These are phyloP conservation scores for Beta vulgaris DNA, from an alignment of 148 eudicot genomes.

Conservation along the genomic window DNA sequence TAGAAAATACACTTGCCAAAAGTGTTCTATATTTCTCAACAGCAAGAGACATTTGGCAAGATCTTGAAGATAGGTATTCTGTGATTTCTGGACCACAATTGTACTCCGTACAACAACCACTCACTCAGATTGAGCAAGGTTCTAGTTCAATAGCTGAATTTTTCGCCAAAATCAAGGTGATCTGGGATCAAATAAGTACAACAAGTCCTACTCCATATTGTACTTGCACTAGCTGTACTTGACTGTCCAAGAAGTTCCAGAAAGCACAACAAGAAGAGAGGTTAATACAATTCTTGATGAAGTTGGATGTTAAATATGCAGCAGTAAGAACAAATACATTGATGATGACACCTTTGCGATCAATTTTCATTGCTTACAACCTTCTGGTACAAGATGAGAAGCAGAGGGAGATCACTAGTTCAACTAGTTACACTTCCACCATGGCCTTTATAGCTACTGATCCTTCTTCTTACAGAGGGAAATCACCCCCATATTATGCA, in stretches of 20 bases:
- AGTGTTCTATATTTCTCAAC: not conserved
- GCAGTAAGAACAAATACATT: not conserved
- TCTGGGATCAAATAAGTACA: not conserved
- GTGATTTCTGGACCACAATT: not conserved
- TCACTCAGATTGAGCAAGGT: not conserved
- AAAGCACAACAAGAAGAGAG: not conserved
- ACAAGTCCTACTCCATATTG: not conserved
- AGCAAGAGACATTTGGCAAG: not conserved
- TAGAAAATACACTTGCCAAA: not conserved
- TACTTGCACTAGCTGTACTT: not conserved
- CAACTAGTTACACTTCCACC: not conserved
- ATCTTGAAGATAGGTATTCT: not conserved
- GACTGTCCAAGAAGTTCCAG: not conserved
- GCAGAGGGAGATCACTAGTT: not conserved
- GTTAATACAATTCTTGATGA: not conserved
- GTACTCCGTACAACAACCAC: not conserved
- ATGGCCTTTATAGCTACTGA: not conserved
- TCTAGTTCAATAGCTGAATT: not conserved
- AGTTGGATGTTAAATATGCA: not conserved
- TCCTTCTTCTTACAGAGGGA: no score
- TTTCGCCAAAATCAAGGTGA: no score
- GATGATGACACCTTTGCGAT: not conserved
- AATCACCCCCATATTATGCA: no score
- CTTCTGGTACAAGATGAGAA: not conserved
- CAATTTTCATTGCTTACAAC: not conserved